A percentile compares a stretch with the other conserved stretches of the same genome.
Conservation (phyloP, 306 rosid genomes). For the Begonia peltatifolia region DNA sequence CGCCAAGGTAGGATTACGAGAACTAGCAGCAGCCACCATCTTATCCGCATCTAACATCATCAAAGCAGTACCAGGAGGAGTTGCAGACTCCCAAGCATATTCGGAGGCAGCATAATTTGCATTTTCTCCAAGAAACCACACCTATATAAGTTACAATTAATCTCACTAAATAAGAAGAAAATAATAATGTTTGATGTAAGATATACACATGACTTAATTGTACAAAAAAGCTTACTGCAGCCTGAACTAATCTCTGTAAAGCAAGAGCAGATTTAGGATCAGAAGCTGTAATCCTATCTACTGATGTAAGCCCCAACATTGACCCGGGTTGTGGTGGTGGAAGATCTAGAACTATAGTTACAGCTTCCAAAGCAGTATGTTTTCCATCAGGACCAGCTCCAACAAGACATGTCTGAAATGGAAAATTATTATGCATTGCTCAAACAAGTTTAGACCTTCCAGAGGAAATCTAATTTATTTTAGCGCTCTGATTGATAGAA, state of each 20-base stretch:
- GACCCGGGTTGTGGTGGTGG: slow-evolving; percentile 99
- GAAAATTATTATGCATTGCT: not conserved
- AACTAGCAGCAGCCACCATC: slow-evolving; percentile 99
- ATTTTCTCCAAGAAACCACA: slow-evolving; percentile 99
- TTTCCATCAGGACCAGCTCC: slow-evolving; percentile 99
- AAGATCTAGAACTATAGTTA: slow-evolving; percentile 91
- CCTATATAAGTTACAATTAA: slow-evolving; percentile 30
- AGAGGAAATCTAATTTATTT: too few species aligned
- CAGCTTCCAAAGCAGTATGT: slow-evolving; percentile 98
- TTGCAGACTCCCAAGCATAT: slow-evolving; percentile 99
- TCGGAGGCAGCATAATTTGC: slow-evolving; percentile 99
- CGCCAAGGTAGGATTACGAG: slow-evolving; percentile 95
- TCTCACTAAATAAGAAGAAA: too few species aligned
- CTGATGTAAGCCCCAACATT: slow-evolving; percentile 74
- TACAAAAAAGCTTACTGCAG: slow-evolving; percentile 58
- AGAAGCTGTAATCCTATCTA: slow-evolving; percentile 87
- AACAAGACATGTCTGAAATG: slow-evolving; percentile 88
- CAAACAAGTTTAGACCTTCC: too few species aligned
- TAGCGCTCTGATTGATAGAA: too few species aligned
- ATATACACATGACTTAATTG: too few species aligned
- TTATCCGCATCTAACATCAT: slow-evolving; percentile 99
- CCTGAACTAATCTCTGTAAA: slow-evolving; percentile 86
- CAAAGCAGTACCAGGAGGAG: slow-evolving; percentile 98
- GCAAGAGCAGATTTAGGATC: slow-evolving; percentile 98
- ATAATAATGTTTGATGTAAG: too few species aligned